Base-by-base conservation (phyloP, 306 rosid genomes). In the Cyamopsis tetragonoloba region DNA sequence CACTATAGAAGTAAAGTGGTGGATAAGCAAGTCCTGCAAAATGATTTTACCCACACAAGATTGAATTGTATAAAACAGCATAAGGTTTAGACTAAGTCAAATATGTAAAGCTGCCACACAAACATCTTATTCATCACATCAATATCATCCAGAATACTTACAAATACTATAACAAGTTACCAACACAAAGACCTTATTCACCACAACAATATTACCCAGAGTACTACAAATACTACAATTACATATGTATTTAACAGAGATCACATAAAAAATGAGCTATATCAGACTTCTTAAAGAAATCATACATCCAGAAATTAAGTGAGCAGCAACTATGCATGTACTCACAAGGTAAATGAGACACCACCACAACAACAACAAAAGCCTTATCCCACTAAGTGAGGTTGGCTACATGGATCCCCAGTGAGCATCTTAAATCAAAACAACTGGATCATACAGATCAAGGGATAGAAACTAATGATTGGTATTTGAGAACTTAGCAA, bases 21-120 rank as follows among this genome's bases (percentile, higher is more conserved):
- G 99, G 96, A 81, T 77, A 66, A 11, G 99, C 99, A 79, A 95
- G 97, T 79, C 99, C 99, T 95, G 87, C 67, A 77, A 70, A 71
- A 66, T 27, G n/a, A 26, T 62, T 37, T 24, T 58, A 24, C 48
- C 44, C 48, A 67, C 55, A 66, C 35, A 71, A 54, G 18, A 72
- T 59, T 67, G 38, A 71, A 66, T 19, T 53, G 43, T 24, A 26
- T 51, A 70, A 62, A 46, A 51, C 71, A 41, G 11, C 80, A 61
- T 13, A 54, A 35, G 32, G 68, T 20, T 24, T n/a, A 55, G 53
- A 64, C 17, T 2, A 26, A 30, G 71, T 22, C 75, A 76, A 58
- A 58, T 58, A 62, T 23, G 23, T 38, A 61, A 39, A 51, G 62
- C 23, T 30, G 18, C 28, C 42, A 35, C 43, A 64, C 65, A 72